A percentile compares a stretch with the other conserved stretches of the same genome.
phyloP scores from a whole-genome alignment of 2,329 filamentous ascomycete genomes.

The Rutstroemia sp. region DNA sequence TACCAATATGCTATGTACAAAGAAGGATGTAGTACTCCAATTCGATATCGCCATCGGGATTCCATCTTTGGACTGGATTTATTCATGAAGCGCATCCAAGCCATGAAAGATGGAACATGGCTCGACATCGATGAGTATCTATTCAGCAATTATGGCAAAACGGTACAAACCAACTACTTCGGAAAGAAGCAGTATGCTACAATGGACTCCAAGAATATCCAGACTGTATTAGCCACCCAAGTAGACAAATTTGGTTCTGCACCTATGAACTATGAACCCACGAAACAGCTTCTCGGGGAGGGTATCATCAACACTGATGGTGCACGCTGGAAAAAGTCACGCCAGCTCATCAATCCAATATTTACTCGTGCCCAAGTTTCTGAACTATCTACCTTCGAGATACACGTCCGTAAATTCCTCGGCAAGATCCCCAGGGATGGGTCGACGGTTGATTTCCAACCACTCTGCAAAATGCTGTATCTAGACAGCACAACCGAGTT shows the following conservation, averaged over 20 bases:
- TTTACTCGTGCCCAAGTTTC: neutral
- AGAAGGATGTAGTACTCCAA: neutral
- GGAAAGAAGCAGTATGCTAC: neutral
- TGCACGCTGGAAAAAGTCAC: neutral
- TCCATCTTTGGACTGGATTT: neutral
- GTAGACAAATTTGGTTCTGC: neutral
- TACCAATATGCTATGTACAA: neutral
- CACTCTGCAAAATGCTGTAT: slow-evolving; percentile 47
- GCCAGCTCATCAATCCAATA: neutral
- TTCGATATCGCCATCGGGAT: neutral
- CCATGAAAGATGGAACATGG: neutral
- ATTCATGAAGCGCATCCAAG: neutral
- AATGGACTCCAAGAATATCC: neutral
- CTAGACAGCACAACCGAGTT: neutral
- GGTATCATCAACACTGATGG: neutral
- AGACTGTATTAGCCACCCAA: neutral
- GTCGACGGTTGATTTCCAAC: slow-evolving; percentile 49
- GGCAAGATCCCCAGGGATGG: slow-evolving; percentile 46
- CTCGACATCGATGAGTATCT: neutral
- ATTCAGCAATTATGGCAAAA: neutral
- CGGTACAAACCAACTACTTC: neutral
- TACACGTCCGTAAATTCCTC: slow-evolving; percentile 49
- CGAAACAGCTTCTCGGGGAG: neutral
- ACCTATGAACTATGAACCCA: neutral
- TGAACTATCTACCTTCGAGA: neutral